phyloP scores from a whole-genome alignment of 768 basidiomycete species.

The Tricholoma furcatifolium region DNA sequence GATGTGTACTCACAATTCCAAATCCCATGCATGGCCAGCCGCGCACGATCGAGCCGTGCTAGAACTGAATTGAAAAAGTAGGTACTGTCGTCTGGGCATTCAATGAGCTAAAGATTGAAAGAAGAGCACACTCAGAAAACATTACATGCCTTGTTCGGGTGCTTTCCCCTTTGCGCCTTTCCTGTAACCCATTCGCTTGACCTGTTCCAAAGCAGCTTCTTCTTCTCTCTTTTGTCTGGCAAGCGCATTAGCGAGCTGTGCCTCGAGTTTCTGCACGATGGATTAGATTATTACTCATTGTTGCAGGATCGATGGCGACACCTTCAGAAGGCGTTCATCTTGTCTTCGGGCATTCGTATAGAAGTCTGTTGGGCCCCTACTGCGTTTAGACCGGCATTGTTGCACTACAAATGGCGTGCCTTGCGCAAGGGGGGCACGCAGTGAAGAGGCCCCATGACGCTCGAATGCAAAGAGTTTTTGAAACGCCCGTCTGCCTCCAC shows the following conservation, averaged over 20 bases:
- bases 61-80: slow-evolving; percentile 30
- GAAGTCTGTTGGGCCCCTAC: slow-evolving; percentile 18
- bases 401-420: slow-evolving; percentile 4
- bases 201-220: slow-evolving; percentile 8
- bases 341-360: slow-evolving; percentile 20
- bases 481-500: not conserved
- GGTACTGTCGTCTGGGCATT: slow-evolving; percentile 13
- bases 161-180: slow-evolving; percentile 16
- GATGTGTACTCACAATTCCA: slow-evolving; percentile 23
- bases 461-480: slow-evolving; percentile 3
- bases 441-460: not conserved
- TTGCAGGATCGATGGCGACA: not conserved
- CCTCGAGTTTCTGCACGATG: slow-evolving; percentile 24
- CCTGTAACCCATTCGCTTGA: slow-evolving; percentile 14
- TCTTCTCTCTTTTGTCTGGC: slow-evolving; percentile 25
- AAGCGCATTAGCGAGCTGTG: slow-evolving; percentile 24
- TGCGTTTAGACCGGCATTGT: slow-evolving; percentile 20
- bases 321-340: slow-evolving; percentile 29
- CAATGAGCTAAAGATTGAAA: not conserved
- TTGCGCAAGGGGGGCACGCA: slow-evolving; percentile 2
- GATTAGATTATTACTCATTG: slow-evolving; percentile 4
- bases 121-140: not conserved
- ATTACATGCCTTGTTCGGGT: slow-evolving; percentile 9
- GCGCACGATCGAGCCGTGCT: slow-evolving; percentile 24
- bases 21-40: slow-evolving; percentile 25